phyloP scores from a whole-genome alignment of 805 yeast species.

The Ogataea nakhonphanomensis region DNA sequence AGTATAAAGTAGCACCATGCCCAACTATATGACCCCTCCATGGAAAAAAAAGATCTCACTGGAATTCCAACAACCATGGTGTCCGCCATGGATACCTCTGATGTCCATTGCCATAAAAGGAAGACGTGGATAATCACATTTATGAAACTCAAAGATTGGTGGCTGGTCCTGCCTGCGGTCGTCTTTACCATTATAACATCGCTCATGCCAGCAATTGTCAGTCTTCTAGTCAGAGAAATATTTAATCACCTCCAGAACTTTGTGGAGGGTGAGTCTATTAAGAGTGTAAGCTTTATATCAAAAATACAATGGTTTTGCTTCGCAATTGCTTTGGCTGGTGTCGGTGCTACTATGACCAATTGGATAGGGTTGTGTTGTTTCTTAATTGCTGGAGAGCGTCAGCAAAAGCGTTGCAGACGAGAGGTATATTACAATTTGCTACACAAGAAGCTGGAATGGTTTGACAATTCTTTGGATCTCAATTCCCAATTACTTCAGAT shows the following conservation, averaged over 20 bases:
- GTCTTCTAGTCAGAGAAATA: constrained; percentile 64
- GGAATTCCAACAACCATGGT: constrained; percentile 5
- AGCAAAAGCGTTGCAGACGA: constrained; percentile 54
- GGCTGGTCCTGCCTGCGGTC: constrained; percentile 19
- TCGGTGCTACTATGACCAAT: constrained; percentile 39
- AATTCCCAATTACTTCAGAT: constrained; percentile 64
- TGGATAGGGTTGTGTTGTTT: constrained; percentile 61
- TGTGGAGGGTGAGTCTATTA: constrained; percentile 31
- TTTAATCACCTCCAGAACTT: constrained; percentile 44
- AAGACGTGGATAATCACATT: constrained; percentile 24
- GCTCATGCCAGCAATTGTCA: constrained; percentile 53
- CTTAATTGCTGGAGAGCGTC: constrained; percentile 70
- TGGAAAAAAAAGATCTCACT: constrained; percentile 4
- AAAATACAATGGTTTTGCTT: constrained; percentile 36
- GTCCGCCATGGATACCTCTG: constrained; percentile 1
- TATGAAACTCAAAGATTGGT: constrained; percentile 23
- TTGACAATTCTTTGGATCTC: constrained; percentile 51
- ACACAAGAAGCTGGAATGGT: constrained; percentile 53
- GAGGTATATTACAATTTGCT: constrained; percentile 44
- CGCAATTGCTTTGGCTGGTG: constrained; percentile 44
- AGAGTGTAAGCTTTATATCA: constrained; percentile 30
- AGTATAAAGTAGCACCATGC: too few species aligned
- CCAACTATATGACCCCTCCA: background rate
- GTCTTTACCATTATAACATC: constrained; percentile 46
- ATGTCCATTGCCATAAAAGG: background rate